Percentiles rank a stretch among this genome's conserved stretches.
Conservation (phyloP, 2,329 filamentous ascomycete species). For the Thielaviopsis euricoi region DNA sequence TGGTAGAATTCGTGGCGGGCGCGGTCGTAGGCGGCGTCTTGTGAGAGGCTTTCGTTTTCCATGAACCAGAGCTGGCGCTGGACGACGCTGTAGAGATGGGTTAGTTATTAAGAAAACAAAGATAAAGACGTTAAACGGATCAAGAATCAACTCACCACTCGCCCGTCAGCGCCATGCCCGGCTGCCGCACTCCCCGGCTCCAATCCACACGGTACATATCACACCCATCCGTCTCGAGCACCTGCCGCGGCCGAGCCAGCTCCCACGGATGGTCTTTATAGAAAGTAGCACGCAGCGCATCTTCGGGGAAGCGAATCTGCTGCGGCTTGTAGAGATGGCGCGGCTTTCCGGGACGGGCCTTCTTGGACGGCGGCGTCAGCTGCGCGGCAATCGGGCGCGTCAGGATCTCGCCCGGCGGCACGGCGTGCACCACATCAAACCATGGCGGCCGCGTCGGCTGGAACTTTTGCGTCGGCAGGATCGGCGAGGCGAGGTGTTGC, state of each 20-base stretch:
- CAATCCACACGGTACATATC: constrained; percentile 65
- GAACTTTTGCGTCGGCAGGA: constrained; percentile 19
- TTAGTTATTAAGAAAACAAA: too few species aligned
- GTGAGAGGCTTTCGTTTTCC: constrained; percentile 42
- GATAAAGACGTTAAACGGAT: too few species aligned
- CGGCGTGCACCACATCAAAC: constrained; percentile 32
- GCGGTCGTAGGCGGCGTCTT: constrained; percentile 62
- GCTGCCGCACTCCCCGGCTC: constrained; percentile 58
- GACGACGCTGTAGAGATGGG: constrained; percentile 55
- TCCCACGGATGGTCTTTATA: constrained; percentile 97
- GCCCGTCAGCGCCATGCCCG: constrained; percentile 60
- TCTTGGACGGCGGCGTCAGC: constrained; percentile 19
- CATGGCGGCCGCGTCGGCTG: constrained; percentile 26
- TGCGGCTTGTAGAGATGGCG: constrained; percentile 71
- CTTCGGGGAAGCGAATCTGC: constrained; percentile 65
- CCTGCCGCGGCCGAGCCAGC: constrained; percentile 67
- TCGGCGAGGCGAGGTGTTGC: constrained; percentile 25
- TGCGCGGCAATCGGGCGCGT: constrained; percentile 33
- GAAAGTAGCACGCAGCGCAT: constrained; percentile 63
- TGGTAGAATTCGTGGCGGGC: constrained; percentile 84
- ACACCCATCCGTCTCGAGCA: constrained; percentile 74
- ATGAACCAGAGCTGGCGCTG: constrained; percentile 84
- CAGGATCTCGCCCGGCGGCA: constrained; percentile 42
- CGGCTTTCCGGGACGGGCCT: constrained; percentile 29
- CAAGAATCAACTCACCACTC: constrained; percentile 66